Conservation (phyloP, 768 basidiomycete species). For the Leucosporidium scottii region DNA sequence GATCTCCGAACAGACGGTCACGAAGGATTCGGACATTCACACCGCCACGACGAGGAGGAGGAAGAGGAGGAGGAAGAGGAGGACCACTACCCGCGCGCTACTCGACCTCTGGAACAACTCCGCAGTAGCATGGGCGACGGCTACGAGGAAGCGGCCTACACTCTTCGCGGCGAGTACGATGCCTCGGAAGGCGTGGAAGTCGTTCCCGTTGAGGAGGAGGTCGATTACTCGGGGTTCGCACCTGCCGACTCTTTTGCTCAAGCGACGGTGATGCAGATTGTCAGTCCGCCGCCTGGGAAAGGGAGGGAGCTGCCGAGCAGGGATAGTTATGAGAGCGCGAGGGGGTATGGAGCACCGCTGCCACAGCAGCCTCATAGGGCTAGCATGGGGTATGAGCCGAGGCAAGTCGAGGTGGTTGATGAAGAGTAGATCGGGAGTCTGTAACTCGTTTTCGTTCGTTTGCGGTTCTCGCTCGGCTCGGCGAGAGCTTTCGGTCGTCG, state of each 20-base stretch:
- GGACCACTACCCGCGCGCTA: background rate
- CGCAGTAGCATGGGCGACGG: background rate
- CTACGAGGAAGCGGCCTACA: constrained; percentile 6
- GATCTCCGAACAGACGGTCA: background rate
- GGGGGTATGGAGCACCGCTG: background rate
- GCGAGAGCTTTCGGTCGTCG: no score
- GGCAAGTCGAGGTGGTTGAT: no score
- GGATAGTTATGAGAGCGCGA: no score
- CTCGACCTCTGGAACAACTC: background rate
- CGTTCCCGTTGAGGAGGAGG: background rate
- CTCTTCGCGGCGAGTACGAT: background rate
- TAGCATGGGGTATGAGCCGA: background rate
- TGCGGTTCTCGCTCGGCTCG: no score
- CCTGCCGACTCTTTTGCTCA: background rate
- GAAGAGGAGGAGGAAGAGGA: background rate
- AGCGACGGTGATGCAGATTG: background rate
- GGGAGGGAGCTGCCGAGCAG: no score
- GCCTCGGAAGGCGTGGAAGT: constrained; percentile 16
- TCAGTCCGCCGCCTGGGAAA: no score
- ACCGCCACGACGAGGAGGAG: background rate
- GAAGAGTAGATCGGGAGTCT: no score
- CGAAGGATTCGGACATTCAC: no score
- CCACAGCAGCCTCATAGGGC: background rate
- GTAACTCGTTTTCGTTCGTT: no score
- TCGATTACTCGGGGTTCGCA: background rate